A percentile compares a stretch with the other conserved stretches of the same genome.
Conservation (phyloP, 139 green algal genomes). For the Monoraphidium neglectum region DNA sequence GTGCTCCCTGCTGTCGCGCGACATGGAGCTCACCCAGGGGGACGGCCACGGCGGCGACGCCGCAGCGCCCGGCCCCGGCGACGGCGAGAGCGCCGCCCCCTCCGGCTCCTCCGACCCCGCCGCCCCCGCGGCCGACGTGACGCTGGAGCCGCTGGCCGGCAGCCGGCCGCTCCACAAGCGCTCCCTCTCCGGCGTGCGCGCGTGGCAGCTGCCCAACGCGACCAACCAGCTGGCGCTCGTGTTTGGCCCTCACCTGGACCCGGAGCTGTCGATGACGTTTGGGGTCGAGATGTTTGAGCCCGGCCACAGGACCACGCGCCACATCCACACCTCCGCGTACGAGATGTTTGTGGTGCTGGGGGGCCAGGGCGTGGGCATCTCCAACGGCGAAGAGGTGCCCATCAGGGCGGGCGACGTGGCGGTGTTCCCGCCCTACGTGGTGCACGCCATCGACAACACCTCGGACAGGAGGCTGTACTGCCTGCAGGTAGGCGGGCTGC, state of each 20-base stretch:
- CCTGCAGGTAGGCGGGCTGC: conserved; percentile 36
- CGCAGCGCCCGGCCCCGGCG: too few relatives aligned
- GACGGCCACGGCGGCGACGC: too few relatives aligned
- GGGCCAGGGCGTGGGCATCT: conserved; percentile 50
- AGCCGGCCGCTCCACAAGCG: conserved; percentile 20
- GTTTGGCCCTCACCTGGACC: conserved; percentile 42
- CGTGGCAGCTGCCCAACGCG: conserved; percentile 78
- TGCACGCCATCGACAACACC: conserved; percentile 81
- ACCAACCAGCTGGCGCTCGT: conserved; percentile 78
- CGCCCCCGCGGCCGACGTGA: too few relatives aligned
- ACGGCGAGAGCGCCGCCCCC: too few relatives aligned
- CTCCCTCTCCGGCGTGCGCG: conserved; percentile 55
- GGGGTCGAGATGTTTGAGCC: conserved; percentile 69
- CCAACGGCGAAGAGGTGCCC: conserved; percentile 44
- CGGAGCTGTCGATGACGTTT: conserved; percentile 56
- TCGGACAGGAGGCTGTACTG: conserved; percentile 55
- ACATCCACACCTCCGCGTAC: conserved; percentile 70
- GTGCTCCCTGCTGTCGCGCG: too few relatives aligned
- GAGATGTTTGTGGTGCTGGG: conserved; percentile 90
- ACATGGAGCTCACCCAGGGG: too few relatives aligned
- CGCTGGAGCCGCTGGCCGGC: too few relatives aligned
- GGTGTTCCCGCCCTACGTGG: conserved; percentile 69
- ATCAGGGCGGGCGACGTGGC: conserved; percentile 70
- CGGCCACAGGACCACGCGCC: conserved; percentile 67
- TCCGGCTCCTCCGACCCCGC: too few relatives aligned